Percentiles rank a stretch among this genome's conserved stretches.
phyloP scores from a whole-genome alignment of 2,329 filamentous ascomycete genomes.

The Colletotrichum somersetense region DNA sequence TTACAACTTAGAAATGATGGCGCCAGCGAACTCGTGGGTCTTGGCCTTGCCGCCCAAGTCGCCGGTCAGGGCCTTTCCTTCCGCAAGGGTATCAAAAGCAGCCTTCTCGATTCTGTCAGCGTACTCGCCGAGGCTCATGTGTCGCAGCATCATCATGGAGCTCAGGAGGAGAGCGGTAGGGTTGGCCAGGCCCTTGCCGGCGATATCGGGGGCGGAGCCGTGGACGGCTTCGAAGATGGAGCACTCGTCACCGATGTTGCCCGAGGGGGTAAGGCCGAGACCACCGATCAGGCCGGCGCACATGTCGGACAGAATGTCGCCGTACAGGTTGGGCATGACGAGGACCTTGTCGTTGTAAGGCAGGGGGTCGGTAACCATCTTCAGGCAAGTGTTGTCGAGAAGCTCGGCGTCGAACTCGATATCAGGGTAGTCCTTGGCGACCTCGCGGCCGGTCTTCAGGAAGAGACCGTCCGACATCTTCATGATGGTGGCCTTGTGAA shows the following conservation, averaged over 20 bases:
- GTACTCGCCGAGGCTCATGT: conserved; percentile 92
- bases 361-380: conserved; percentile 95
- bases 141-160: conserved; percentile 99
- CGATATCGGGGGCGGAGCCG: conserved; percentile 96
- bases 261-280: conserved; percentile 95
- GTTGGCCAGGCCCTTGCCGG: conserved; percentile 95
- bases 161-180: conserved; percentile 94
- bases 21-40: conserved; percentile 92
- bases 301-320: conserved; percentile 99
- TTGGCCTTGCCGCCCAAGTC: conserved; percentile 97
- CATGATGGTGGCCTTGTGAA: conserved; percentile 99
- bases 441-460: conserved; percentile 85
- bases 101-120: conserved; percentile 92
- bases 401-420: conserved; percentile 98
- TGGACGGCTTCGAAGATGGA: conserved; percentile 99
- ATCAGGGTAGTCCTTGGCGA: conserved; percentile 94
- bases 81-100: conserved; percentile 93
- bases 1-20: conserved; percentile 83
- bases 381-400: conserved; percentile 98
- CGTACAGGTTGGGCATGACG: conserved; percentile 98
- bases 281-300: conserved; percentile 98
- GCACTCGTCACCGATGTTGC: conserved; percentile 99
- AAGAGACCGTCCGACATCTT: conserved; percentile 99
- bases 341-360: conserved; percentile 99
- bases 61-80: conserved; percentile 96